Conservation (phyloP, 169 alveolate species). For the Plasmodium falciparum region DNA sequence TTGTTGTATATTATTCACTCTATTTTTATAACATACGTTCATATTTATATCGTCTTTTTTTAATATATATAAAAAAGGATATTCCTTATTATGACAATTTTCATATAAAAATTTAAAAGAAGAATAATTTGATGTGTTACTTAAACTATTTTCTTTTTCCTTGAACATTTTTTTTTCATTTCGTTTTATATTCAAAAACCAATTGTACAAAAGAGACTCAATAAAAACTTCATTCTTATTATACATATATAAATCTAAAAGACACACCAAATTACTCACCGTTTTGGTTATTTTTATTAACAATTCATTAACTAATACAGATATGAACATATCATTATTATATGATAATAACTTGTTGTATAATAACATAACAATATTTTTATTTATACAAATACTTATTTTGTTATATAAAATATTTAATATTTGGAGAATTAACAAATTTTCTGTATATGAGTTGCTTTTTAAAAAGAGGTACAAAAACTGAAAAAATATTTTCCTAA, state of each 20-base stretch:
- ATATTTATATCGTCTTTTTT: background rate
- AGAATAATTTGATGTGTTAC: conserved; percentile 28
- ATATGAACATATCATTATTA: conserved; percentile 54
- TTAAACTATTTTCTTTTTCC: conserved; percentile 21
- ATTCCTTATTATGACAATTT: conserved; percentile 8
- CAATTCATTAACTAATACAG: conserved; percentile 62
- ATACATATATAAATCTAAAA: conserved; percentile 45
- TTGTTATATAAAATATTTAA: conserved; percentile 56
- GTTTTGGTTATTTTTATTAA: conserved; percentile 61
- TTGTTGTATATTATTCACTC: background rate
- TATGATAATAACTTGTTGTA: conserved; percentile 21
- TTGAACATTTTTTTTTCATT: conserved; percentile 43
- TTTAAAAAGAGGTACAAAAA: conserved; percentile 48
- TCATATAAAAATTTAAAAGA: conserved; percentile 36
- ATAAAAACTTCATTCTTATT: conserved; percentile 49
- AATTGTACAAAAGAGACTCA: conserved; percentile 57
- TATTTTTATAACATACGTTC: background rate
- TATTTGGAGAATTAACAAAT: conserved; percentile 66
- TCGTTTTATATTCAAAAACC: conserved; percentile 53
- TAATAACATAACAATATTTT: conserved; percentile 35
- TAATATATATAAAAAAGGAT: background rate
- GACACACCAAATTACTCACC: conserved; percentile 34
- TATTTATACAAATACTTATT: conserved; percentile 24
- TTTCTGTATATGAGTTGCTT: conserved; percentile 31
- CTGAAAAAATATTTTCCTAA: conserved; percentile 67